Base-by-base conservation (phyloP, 345 rosid genomes). In the Citrus cavaleriei region DNA sequence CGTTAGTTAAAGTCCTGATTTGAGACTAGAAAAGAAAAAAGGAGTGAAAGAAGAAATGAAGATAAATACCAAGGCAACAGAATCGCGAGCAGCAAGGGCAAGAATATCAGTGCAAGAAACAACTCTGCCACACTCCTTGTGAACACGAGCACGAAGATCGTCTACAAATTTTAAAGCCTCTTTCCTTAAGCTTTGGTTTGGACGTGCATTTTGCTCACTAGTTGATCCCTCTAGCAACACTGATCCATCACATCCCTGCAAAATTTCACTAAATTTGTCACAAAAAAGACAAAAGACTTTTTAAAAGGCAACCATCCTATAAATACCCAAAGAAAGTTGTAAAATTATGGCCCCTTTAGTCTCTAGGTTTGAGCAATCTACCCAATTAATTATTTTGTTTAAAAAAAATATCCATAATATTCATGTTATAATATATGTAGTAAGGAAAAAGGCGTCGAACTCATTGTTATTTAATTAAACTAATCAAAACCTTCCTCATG, bases 221-320 rank as follows among this genome's bases (percentile, higher is more conserved):
- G 94, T 87, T 24, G 98, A 91, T 66, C 98, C 97, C 37, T 82
- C 92, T 30, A 95, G 89, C 84, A 95, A 62, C 76, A 93, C 98
- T 1, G 98, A 95, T 2, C 77, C 98, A 81, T 93, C 98, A 66
- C 98, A 93, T 24, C 97, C 98, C 98, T 95, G 83, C 76, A 79
- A 34, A 13, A 46, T 12, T 46, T 1, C 14, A 12, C 51, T 46
- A 18, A 51, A 51, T 51, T 51, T 51, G 21, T 51, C 57, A 51
- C 5, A 14, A 51, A 4, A 5, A 1, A 51, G 16, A 51, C 18
- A 14, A 42, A 42, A 42, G 49, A 42, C 3, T 10, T 42, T 42
- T 42, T 42, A 2, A 10, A 46, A 12, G 51, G 18, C 51, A 46
- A 3, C 3, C 51, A 46, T 46, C 1, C 51, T 46, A 46, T 13